A percentile compares a stretch with the other conserved stretches of the same genome.
Evolutionary conservation across 306 rosid species (phyloP).

Genomic region (Clitoria ternatea): DNA sequence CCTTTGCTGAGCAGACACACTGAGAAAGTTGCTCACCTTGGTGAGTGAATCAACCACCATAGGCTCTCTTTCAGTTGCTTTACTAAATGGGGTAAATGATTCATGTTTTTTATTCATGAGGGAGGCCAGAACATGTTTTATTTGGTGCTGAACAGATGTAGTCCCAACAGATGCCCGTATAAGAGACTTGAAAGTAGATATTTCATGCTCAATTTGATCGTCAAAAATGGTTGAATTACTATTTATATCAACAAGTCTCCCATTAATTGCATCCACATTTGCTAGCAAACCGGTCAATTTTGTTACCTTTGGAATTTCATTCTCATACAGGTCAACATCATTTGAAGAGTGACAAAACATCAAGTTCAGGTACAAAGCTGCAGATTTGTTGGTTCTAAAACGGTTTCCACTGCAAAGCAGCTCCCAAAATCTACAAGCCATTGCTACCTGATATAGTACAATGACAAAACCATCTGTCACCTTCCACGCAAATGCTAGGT

Average conservation of each 20-base stretch:
- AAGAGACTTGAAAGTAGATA: constrained; percentile 60
- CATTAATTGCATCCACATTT: constrained; percentile 55
- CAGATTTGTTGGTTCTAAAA: constrained; percentile 28
- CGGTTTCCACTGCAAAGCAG: constrained; percentile 14
- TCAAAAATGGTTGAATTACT: constrained; percentile 48
- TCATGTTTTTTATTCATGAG: constrained; percentile 16
- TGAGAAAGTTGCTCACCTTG: constrained; percentile 55
- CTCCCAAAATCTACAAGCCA: constrained; percentile 31
- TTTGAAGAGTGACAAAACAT: constrained; percentile 49
- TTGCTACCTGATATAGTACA: constrained; percentile 17
- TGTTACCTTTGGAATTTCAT: constrained; percentile 40
- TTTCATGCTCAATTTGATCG: constrained; percentile 40
- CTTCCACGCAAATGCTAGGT: neutral
- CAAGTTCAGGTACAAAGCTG: constrained; percentile 33
- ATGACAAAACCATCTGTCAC: neutral
- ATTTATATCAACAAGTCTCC: constrained; percentile 53
- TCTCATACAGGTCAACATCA: constrained; percentile 35
- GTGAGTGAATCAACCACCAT: constrained; percentile 59
- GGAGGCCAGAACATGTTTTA: constrained; percentile 27
- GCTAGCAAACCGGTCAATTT: constrained; percentile 42
- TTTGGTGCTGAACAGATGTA: constrained; percentile 37
- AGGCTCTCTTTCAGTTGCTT: constrained; percentile 60
- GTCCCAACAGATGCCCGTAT: constrained; percentile 65
- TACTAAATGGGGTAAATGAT: constrained; percentile 45
- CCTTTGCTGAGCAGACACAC: constrained; percentile 76